These are phyloP conservation scores for Nelumbo lutea DNA, from an alignment of 164 flowering plant genomes.

Conservation along the genomic window DNA sequence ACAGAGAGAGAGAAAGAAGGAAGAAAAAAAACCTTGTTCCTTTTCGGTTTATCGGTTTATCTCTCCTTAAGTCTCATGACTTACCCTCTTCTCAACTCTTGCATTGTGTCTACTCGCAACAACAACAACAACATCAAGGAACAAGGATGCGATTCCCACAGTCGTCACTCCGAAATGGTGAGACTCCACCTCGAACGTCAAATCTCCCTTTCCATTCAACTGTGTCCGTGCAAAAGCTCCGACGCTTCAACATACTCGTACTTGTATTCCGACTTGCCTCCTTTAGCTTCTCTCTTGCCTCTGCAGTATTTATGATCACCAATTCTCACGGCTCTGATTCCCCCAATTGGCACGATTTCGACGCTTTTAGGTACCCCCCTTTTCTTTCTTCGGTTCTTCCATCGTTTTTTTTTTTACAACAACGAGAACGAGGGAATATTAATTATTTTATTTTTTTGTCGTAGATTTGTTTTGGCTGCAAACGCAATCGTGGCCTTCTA, in stretches of 20 bases:
- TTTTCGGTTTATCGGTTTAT: no score
- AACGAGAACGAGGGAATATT: no score
- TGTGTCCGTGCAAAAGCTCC: slow-evolving; percentile 65
- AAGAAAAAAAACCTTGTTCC: no score
- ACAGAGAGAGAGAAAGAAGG: no score
- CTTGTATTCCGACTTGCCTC: slow-evolving; percentile 61
- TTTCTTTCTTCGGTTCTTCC: not conserved
- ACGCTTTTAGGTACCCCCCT: not conserved
- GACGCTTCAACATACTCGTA: slow-evolving; percentile 62
- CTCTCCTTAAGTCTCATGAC: slow-evolving; percentile 28
- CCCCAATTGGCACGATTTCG: not conserved
- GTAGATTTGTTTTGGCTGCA: slow-evolving; percentile 65
- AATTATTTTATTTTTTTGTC: no score
- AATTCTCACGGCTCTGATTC: slow-evolving; percentile 31
- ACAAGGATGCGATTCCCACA: slow-evolving; percentile 54
- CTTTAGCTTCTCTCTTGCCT: slow-evolving; percentile 66
- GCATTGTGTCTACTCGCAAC: not conserved
- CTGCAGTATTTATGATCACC: slow-evolving; percentile 75
- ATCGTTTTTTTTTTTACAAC: no score
- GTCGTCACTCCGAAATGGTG: slow-evolving; percentile 48
- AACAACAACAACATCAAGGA: not conserved
- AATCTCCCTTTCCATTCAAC: slow-evolving; percentile 63
- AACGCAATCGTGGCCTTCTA: slow-evolving; percentile 69
- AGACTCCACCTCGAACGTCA: slow-evolving; percentile 18
- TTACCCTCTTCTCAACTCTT: slow-evolving; percentile 1